phyloP scores from a whole-genome alignment of 2,329 filamentous ascomycete species.

The Tolypocladium tundrense region DNA sequence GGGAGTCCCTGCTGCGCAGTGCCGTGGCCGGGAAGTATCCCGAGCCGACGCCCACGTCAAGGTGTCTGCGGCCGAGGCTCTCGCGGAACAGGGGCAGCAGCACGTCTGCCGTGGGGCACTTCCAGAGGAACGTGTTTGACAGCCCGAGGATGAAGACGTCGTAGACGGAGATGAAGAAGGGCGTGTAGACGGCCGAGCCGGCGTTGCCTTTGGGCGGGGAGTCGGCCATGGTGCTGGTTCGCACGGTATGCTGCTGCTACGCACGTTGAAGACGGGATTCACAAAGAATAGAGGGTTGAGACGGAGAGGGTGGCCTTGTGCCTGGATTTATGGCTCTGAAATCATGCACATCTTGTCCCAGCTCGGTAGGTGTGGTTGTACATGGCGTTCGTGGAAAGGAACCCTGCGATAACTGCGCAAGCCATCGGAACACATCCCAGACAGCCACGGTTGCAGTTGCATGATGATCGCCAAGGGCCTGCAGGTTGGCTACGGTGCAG shows the following conservation, averaged over 20 bases:
- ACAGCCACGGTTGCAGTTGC: too few relatives aligned
- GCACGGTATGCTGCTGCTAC: not conserved
- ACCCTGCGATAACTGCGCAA: too few relatives aligned
- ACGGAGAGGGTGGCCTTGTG: too few relatives aligned
- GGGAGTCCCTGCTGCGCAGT: conserved; percentile 4
- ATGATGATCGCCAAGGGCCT: too few relatives aligned
- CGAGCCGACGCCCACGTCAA: conserved; percentile 29
- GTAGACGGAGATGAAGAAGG: conserved; percentile 22
- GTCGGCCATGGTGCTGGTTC: not conserved
- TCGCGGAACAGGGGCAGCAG: conserved; percentile 21
- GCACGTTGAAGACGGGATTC: not conserved
- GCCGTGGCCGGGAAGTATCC: conserved; percentile 25
- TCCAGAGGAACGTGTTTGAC: conserved; percentile 26
- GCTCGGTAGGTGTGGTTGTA: too few relatives aligned
- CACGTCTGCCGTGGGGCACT: conserved; percentile 16
- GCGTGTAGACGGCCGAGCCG: conserved; percentile 2
- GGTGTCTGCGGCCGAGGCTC: conserved; percentile 23
- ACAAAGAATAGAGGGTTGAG: not conserved
- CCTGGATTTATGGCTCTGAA: too few relatives aligned
- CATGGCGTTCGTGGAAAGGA: too few relatives aligned
- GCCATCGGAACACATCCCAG: too few relatives aligned
- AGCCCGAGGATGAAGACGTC: conserved; percentile 31
- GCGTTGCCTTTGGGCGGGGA: not conserved
- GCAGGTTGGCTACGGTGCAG: too few relatives aligned
- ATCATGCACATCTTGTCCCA: too few relatives aligned